These are phyloP conservation scores for Polyporus tsugae DNA, from an alignment of 1,284 basidiomycete species.

Conservation along the genomic window DNA sequence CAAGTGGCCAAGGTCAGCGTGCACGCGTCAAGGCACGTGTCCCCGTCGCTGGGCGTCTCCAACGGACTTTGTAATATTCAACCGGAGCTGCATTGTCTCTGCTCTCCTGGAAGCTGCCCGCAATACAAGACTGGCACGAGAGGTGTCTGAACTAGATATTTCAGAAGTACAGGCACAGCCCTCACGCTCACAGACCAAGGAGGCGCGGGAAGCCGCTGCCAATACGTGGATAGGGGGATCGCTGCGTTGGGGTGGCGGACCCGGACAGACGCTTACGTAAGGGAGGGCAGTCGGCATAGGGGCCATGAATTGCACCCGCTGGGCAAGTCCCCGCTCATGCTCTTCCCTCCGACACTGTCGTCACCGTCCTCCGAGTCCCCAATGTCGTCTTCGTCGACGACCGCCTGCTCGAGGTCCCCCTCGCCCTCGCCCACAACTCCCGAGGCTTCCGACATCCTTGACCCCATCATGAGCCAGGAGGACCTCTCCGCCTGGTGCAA, in stretches of 20 bases:
- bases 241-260: slow-evolving; percentile 7
- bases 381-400: slow-evolving; percentile 64
- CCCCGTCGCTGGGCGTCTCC: not conserved
- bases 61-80: slow-evolving; percentile 4
- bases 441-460: slow-evolving; percentile 62
- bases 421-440: slow-evolving; percentile 77
- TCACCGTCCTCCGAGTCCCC: slow-evolving; percentile 19
- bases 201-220: slow-evolving; percentile 3
- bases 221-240: not conserved
- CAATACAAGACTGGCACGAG: not conserved
- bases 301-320: slow-evolving; percentile 6
- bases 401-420: slow-evolving; percentile 64
- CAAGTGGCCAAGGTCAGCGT: not conserved
- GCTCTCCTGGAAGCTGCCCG: not conserved
- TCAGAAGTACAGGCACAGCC: not conserved
- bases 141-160: not conserved
- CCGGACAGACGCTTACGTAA: slow-evolving; percentile 6
- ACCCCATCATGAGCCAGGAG: slow-evolving; percentile 56
- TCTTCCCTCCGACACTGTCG: slow-evolving; percentile 14
- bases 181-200: not conserved
- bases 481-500: slow-evolving; percentile 70
- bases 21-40: slow-evolving; percentile 9
- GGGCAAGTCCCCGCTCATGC: slow-evolving; percentile 11
- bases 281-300: not conserved
- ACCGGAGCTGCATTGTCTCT: not conserved